phyloP scores from a whole-genome alignment of 1,284 basidiomycete species.

The Macrocystidia cucumis region DNA sequence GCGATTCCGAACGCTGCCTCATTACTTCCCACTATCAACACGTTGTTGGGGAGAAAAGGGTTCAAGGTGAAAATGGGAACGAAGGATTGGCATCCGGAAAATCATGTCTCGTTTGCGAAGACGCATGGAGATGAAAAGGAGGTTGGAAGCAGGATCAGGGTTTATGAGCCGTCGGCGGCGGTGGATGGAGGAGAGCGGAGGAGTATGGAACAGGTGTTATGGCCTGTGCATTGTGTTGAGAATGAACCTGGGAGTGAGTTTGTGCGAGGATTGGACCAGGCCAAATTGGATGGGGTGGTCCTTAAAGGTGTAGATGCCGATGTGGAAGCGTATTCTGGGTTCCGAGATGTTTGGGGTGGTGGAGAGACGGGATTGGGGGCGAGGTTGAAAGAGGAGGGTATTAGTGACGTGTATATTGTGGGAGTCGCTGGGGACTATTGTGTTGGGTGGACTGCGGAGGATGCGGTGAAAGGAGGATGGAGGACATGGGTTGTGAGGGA shows the following conservation, averaged over 20 bases:
- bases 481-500: conserved; percentile 40
- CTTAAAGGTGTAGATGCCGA: conserved; percentile 35
- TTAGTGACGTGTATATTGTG: conserved; percentile 40
- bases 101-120: conserved; percentile 43
- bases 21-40: conserved; percentile 32
- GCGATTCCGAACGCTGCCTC: conserved; percentile 34
- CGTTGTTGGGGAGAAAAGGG: conserved; percentile 28
- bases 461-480: conserved; percentile 32
- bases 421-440: conserved; percentile 48
- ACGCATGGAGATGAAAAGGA: conserved; percentile 30
- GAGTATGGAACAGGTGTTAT: conserved; percentile 31
- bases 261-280: conserved; percentile 29
- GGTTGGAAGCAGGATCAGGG: conserved; percentile 23
- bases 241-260: conserved; percentile 33
- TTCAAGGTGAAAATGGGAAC: conserved; percentile 37
- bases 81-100: conserved; percentile 39
- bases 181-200: conserved; percentile 13
- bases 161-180: conserved; percentile 35
- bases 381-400: conserved; percentile 22
- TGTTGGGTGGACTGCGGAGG: conserved; percentile 39
- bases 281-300: conserved; percentile 29
- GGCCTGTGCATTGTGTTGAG: conserved; percentile 46
- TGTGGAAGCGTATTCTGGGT: conserved; percentile 47
- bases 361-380: conserved; percentile 27
- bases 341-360: conserved; percentile 38